Percentiles rank a stretch among this genome's conserved stretches.
phyloP scores from a whole-genome alignment of 805 yeast species.

The Wickerhamomyces kurtzmanii region DNA sequence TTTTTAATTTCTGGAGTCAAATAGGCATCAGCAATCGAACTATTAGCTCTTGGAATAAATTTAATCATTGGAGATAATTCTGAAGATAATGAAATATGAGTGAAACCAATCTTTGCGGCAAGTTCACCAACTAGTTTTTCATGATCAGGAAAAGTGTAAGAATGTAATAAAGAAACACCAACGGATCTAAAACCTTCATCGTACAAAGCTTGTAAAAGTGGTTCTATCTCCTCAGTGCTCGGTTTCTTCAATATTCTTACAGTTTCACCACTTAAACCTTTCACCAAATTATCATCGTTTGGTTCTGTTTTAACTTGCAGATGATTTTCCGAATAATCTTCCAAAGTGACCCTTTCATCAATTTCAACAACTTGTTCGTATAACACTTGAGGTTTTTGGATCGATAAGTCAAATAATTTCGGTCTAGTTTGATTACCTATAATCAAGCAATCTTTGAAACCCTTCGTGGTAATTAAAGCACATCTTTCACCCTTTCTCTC shows the following conservation, averaged over 20 bases:
- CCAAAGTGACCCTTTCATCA: constrained; percentile 85
- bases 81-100: constrained; percentile 58
- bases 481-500: constrained; percentile 90
- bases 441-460: constrained; percentile 70
- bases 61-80: constrained; percentile 74
- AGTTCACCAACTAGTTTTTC: constrained; percentile 48
- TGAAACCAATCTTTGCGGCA: constrained; percentile 59
- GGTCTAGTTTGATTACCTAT: constrained; percentile 95
- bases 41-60: constrained; percentile 64
- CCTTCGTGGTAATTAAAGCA: constrained; percentile 79
- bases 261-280: constrained; percentile 62
- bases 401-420: constrained; percentile 73
- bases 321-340: constrained; percentile 73
- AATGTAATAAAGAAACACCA: constrained; percentile 65
- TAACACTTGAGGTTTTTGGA: constrained; percentile 59
- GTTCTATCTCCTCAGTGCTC: constrained; percentile 29
- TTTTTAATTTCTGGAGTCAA: constrained; percentile 68
- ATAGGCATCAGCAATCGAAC: constrained; percentile 76
- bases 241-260: constrained; percentile 48
- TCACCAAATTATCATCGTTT: constrained; percentile 24
- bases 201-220: constrained; percentile 33
- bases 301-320: constrained; percentile 13
- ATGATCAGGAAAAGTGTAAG: constrained; percentile 65
- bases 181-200: constrained; percentile 54
- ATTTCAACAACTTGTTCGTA: constrained; percentile 74